Evolutionary conservation across 441 rosid genomes (phyloP).

Genomic region (Daphne laureola): DNA sequence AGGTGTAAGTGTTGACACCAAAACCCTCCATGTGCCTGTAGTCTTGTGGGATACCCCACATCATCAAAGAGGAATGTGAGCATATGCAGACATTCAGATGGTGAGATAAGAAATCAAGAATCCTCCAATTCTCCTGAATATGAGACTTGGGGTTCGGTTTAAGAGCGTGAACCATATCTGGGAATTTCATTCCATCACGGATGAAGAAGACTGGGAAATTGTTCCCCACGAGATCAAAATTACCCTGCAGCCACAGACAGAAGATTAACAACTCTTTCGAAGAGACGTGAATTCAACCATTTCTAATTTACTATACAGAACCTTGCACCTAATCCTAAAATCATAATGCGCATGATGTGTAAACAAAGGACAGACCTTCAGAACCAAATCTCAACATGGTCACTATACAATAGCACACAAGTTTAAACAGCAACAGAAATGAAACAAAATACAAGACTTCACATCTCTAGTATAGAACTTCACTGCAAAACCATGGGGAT

Average conservation of each 20-base stretch:
- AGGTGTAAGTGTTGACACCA: constrained; percentile 77
- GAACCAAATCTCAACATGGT: too few species aligned
- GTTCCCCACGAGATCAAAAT: constrained; percentile 95
- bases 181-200: constrained; percentile 93
- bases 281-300: too few species aligned
- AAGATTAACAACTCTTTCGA: too few species aligned
- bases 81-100: constrained; percentile 90
- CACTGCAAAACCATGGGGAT: constrained; percentile 94
- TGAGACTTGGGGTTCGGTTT: constrained; percentile 94
- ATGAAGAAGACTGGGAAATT: constrained; percentile 89
- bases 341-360: too few species aligned
- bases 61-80: constrained; percentile 85
- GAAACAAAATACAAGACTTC: constrained; percentile 20
- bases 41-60: constrained; percentile 86
- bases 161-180: constrained; percentile 86
- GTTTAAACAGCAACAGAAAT: constrained; percentile 90
- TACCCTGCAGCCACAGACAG: constrained; percentile 48
- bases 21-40: constrained; percentile 96
- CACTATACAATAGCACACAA: too few species aligned
- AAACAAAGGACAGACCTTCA: too few species aligned
- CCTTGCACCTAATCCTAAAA: too few species aligned
- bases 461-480: constrained; percentile 76
- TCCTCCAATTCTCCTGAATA: constrained; percentile 93
- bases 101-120: constrained; percentile 85
- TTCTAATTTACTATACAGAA: too few species aligned